Base-by-base conservation (phyloP, 139 green algal genomes). In the Chlamydomonas sphaeroides region DNA sequence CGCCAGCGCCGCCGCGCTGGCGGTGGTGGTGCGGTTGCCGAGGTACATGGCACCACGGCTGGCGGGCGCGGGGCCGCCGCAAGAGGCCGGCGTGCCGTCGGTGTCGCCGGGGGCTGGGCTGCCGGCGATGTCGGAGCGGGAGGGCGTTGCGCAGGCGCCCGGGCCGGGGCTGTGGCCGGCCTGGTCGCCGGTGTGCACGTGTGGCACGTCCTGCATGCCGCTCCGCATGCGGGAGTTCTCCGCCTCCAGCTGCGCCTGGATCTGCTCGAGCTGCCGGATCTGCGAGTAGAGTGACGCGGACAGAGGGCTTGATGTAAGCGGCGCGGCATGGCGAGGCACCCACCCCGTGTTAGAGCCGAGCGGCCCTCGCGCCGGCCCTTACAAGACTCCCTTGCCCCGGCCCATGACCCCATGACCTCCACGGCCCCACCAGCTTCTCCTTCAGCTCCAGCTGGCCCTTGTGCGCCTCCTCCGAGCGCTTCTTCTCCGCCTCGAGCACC, bases 401-500 rank as follows among this genome's bases (percentile, higher is more conserved):
- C n/a, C n/a, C n/a, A n/a, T n/a, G n/a, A n/a, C n/a, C n/a, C n/a
- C n/a, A n/a, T n/a, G n/a, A n/a, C n/a, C n/a, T n/a, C n/a, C n/a
- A n/a, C n/a, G n/a, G n/a, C n/a, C 68, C n/a, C 62, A 82, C 75
- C 75, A 82, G 75, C 45, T 72, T 82, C 25, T 82, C 75, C 63
- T 82, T 82, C 32, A 82, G 62, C 61, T 82, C 75, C 42, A 82
- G 75, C 42, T 82, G 42, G 1, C 75, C 75, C 62, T 35, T 26
- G 33, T 72, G 42, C 18, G 59, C 33, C 25, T 6, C 45, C 45
- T 72, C 62, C 11, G 14, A 4, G 30, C 62, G 32, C 75, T 72
- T 82, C 21, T 65, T 63, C n/a, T 82, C 42, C 25, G 25, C 32
- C 59, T 82, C 75, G 42, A 82, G 75, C 42, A 57, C n/a, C 63